Evolutionary conservation across 768 basidiomycete species (phyloP), one percentile per base, ranked within the genome.

Genomic region (Xerocomus potaroensis): DNA sequence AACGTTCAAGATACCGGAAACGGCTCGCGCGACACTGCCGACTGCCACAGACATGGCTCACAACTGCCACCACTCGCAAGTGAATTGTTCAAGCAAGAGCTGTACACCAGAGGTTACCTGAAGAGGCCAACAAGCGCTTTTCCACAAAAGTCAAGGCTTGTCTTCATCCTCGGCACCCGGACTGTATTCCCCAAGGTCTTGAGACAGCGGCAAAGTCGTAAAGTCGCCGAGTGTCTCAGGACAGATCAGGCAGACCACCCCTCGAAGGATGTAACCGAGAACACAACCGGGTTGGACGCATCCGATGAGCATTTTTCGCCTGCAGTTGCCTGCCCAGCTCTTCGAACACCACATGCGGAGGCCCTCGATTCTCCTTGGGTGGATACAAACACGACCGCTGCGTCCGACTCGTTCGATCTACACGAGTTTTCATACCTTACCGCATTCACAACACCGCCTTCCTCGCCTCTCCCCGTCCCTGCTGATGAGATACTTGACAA

Each of bases 381-480:
- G 45, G 41, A 48, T 11, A 46, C 50, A 12, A 47, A 34, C 27
- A 51, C 51, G 11, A 32, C 50, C 22, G 39, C 49, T 23, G n/a
- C n/a, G n/a, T 55, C 50, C 40, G 44, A 47, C 11, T 49, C 51
- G 30, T 60, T 55, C 15, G 63, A 67, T 39, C 33, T 65, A 48
- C 50, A 60, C 49, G 63, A 63, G 53, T 58, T 60, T 58, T 67
- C 65, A 23, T 60, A 65, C 38, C 24, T 63, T 27, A 65, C 63
- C 10, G 63, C 60, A 11, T 60, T 61, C 30, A 63, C 63, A 21
- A 67, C 65, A 45, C 63, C 56, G 44, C 54, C 63, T 42, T 59
- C 62, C 21, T 60, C 60, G 14, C 61, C 60, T 51, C 61, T 59
- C 6, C 46, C 41, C 5, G 45, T 32, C 30, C 31, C 48, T 41